Percentiles rank a stretch among this genome's conserved stretches.
Conservation (phyloP, 2,329 filamentous ascomycete species). For the Graphilbum fragrans region DNA sequence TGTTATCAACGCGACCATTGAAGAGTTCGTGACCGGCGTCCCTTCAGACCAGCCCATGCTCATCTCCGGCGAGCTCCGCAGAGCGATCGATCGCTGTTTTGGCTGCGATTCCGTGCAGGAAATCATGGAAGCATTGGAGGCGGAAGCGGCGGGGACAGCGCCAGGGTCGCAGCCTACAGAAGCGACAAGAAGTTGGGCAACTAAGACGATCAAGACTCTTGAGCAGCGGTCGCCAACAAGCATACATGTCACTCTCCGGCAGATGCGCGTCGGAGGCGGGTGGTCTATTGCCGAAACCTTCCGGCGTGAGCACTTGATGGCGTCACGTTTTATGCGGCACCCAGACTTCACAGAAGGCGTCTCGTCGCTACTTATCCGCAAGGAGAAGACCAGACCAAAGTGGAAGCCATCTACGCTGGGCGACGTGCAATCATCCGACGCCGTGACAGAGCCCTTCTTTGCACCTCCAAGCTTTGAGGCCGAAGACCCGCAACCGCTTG, state of each 20-base stretch:
- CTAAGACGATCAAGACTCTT: conserved; percentile 64
- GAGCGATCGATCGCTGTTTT: conserved; percentile 79
- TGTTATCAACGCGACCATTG: conserved; percentile 75
- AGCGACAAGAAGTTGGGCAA: conserved; percentile 59
- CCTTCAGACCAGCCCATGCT: conserved; percentile 60
- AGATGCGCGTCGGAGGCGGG: conserved; percentile 61
- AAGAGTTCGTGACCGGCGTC: conserved; percentile 81
- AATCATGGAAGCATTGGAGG: conserved; percentile 57
- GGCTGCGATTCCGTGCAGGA: conserved; percentile 51
- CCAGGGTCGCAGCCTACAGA: conserved; percentile 24
- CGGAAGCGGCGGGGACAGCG: conserved; percentile 44
- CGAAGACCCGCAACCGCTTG: conserved; percentile 31
- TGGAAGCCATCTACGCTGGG: conserved; percentile 68
- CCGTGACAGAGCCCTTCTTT: conserved; percentile 60
- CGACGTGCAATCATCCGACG: conserved; percentile 44
- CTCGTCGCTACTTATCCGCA: conserved; percentile 63
- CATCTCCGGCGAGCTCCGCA: conserved; percentile 57
- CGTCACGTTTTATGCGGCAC: conserved; percentile 77
- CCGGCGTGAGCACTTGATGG: conserved; percentile 73
- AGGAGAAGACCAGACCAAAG: conserved; percentile 43
- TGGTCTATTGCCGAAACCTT: conserved; percentile 85
- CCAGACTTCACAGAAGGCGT: conserved; percentile 90
- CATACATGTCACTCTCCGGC: conserved; percentile 70
- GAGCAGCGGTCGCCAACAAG: conserved; percentile 72
- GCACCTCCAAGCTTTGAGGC: conserved; percentile 22